These are phyloP conservation scores for Cryptococcus neoformans DNA, from an alignment of 1,284 basidiomycete genomes.

Conservation along the genomic window DNA sequence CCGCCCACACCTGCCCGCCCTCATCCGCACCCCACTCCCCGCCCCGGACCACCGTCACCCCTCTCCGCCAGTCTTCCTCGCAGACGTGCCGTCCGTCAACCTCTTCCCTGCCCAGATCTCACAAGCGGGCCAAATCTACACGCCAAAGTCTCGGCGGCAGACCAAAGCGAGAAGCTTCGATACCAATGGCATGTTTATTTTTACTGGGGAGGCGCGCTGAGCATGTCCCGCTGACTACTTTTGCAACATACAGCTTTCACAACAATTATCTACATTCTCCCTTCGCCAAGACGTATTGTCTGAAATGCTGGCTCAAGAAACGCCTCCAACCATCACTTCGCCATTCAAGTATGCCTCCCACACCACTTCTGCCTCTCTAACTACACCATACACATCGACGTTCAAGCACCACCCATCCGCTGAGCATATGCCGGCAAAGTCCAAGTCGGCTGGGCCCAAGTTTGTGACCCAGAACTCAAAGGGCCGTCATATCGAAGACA, in stretches of 20 bases:
- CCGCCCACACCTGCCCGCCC: not conserved
- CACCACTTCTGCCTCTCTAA: slow-evolving; percentile 12
- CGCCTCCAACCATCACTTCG: not conserved
- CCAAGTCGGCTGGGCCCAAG: not conserved
- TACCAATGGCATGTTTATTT: slow-evolving; percentile 33
- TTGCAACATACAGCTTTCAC: slow-evolving; percentile 28
- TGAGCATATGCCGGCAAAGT: not conserved
- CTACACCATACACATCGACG: not conserved
- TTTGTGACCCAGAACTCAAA: not conserved
- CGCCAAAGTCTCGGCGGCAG: slow-evolving; percentile 7
- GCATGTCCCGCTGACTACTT: not conserved
- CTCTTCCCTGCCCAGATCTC: slow-evolving; percentile 24
- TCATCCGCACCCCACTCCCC: not conserved
- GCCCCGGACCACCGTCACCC: not conserved
- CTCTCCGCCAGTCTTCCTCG: not conserved
- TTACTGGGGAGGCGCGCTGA: not conserved
- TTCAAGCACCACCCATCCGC: not conserved
- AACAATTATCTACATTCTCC: slow-evolving; percentile 38
- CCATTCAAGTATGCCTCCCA: slow-evolving; percentile 6
- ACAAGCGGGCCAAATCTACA: slow-evolving; percentile 33
- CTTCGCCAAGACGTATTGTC: slow-evolving; percentile 27
- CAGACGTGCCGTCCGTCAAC: slow-evolving; percentile 13
- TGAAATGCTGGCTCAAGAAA: slow-evolving; percentile 1
- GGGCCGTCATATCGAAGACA: not conserved
- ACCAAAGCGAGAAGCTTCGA: slow-evolving; percentile 32